A percentile compares a stretch with the other conserved stretches of the same genome.
Conservation (phyloP, 2,329 filamentous ascomycete species). For the Xylariaceae sp. region DNA sequence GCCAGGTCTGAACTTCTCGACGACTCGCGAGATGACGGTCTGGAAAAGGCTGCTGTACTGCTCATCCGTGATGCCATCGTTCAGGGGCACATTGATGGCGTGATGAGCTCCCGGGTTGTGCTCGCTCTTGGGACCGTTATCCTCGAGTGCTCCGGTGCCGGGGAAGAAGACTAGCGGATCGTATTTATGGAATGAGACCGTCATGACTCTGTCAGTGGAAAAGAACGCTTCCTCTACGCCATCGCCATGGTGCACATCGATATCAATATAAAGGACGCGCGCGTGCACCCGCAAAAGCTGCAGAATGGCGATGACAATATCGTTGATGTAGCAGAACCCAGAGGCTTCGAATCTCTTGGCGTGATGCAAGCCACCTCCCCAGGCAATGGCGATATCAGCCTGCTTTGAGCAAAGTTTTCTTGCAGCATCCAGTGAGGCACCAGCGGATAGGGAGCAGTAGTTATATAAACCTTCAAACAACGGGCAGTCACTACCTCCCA, state of each 20-base stretch:
- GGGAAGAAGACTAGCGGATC: conserved; percentile 82
- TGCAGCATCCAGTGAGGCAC: conserved; percentile 85
- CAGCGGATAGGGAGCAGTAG: conserved; percentile 91
- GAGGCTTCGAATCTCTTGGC: conserved; percentile 92
- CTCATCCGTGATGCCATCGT: conserved; percentile 86
- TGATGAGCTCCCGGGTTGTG: conserved; percentile 86
- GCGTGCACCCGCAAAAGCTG: conserved; percentile 80
- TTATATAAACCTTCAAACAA: conserved; percentile 94
- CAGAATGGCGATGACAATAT: conserved; percentile 91
- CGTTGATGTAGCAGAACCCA: conserved; percentile 98
- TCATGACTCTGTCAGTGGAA: conserved; percentile 89
- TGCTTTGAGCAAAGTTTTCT: conserved; percentile 81
- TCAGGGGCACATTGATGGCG: conserved; percentile 82
- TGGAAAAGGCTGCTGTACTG: conserved; percentile 86
- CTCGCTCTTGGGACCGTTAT: conserved; percentile 78
- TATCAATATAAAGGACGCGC: conserved; percentile 96
- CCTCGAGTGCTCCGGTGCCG: conserved; percentile 80
- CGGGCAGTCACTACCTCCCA: conserved; percentile 88
- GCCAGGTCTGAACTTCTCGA: conserved; percentile 79
- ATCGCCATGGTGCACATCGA: conserved; percentile 91
- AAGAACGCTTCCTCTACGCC: conserved; percentile 93
- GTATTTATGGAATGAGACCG: conserved; percentile 94
- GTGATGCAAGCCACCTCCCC: conserved; percentile 94
- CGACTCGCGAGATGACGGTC: conserved; percentile 70
- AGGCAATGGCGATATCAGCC: conserved; percentile 94